Base-by-base conservation (phyloP, 2,329 filamentous ascomycete species). In the Leptographium procerum region DNA sequence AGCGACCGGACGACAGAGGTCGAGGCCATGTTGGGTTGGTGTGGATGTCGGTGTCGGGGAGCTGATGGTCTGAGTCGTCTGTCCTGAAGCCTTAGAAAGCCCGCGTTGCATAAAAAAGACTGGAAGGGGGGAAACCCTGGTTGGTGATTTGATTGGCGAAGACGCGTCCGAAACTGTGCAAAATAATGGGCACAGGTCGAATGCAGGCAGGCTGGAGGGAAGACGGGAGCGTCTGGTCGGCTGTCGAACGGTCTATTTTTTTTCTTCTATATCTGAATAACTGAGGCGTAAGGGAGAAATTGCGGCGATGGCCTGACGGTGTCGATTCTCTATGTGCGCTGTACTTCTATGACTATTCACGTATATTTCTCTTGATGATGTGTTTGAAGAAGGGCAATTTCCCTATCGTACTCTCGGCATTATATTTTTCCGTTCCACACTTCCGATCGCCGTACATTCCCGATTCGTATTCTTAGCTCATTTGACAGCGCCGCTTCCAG, bases 61-160 rank as follows among this genome's bases (percentile, higher is more conserved):
- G 65, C 66, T 68, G 70, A 65, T 71, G 64, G 70, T 66, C 62
- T 72, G 72, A 64, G 67, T 69, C 67, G 66, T 68, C 64, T 68
- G 68, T 72, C 73, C 69, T 71, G 73, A 71, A 76, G 68, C 72
- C 69, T 76, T 73, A 66, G 68, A 67, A 64, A 74, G 74, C 77
- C 78, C 79, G 79, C 74, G 76, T 76, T 84, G 83, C 83, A 86
- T 86, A 83, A 79, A 85, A 82, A 71, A 77, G 34, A 33, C 58
- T 58, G 56, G 33, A 53, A 33, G 55, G 45, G 52, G 55, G 16
- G 24, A 22, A 28, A 19, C 45, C 28, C 22, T 28, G n/a, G 36
- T 43, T 6, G 16, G 26, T 13, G 28, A 45, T 16, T n/a, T 40
- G 26, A 52, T n/a, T n/a, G 66, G 67, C 57, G 55, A 63, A 24